Evolutionary conservation across 805 yeast genomes (phyloP).

Genomic region (Kregervanrija pseudodelftensis): DNA sequence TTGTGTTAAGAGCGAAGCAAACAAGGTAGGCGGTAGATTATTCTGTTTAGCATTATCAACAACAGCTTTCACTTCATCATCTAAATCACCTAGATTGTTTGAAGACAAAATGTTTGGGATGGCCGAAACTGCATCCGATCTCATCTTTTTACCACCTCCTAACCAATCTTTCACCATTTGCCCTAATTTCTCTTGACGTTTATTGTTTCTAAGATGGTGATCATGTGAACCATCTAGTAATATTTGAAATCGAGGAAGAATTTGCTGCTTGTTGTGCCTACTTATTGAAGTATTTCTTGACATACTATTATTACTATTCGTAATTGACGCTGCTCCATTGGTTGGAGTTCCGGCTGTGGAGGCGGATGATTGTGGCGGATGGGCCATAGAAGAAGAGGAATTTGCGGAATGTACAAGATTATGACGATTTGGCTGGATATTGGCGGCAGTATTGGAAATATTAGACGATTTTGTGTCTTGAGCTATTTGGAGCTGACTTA

Average conservation of each 20-base stretch:
- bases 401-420: too few species aligned
- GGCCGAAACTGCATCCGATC: constrained; percentile 68
- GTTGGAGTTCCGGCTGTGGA: too few species aligned
- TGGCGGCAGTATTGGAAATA: too few species aligned
- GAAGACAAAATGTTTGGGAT: constrained; percentile 55
- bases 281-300: too few species aligned
- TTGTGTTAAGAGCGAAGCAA: constrained; percentile 60
- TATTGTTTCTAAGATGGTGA: constrained; percentile 70
- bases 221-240: constrained; percentile 60
- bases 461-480: too few species aligned
- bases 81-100: constrained; percentile 21
- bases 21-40: constrained; percentile 57
- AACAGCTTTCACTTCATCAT: constrained; percentile 21
- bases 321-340: too few species aligned
- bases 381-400: constrained; percentile 1
- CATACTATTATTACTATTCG: too few species aligned
- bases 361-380: not conserved
- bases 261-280: not conserved
- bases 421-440: too few species aligned
- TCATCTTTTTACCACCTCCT: constrained; percentile 53
- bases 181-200: constrained; percentile 68
- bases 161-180: constrained; percentile 69
- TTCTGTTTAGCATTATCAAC: constrained; percentile 13
- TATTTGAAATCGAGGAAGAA: constrained; percentile 6
- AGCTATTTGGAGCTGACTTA: too few species aligned